Evolutionary conservation across 2,329 filamentous ascomycete species (phyloP).

Genomic region (Podosphaera fusca): DNA sequence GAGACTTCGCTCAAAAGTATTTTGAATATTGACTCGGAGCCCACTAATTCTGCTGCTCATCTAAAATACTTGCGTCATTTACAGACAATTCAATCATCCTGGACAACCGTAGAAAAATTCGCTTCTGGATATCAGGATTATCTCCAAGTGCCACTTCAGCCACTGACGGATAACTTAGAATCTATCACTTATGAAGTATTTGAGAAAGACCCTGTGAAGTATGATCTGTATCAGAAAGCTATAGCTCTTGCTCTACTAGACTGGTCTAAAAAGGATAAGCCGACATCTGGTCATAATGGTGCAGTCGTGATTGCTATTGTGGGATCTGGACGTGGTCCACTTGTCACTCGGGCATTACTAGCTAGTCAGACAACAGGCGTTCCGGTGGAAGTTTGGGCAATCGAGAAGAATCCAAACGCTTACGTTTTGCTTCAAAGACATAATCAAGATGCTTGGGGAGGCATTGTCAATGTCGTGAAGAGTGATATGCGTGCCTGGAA

Average conservation of each 20-base stretch:
- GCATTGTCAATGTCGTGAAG: conserved; percentile 67
- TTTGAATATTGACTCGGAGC: conserved; percentile 20
- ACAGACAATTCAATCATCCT: conserved; percentile 54
- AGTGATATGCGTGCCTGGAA: conserved; percentile 96
- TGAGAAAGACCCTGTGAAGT: conserved; percentile 94
- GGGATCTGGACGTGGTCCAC: conserved; percentile 74
- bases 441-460: conserved; percentile 61
- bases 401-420: conserved; percentile 97
- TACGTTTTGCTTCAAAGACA: conserved; percentile 80
- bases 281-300: conserved; percentile 47
- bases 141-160: conserved; percentile 82
- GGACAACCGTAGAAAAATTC: conserved; percentile 39
- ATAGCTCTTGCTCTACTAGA: conserved; percentile 61
- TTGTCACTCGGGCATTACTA: conserved; percentile 67
- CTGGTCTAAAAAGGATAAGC: conserved; percentile 49
- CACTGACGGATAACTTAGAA: conserved; percentile 85
- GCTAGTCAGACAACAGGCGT: conserved; percentile 59
- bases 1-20: conserved; percentile 18
- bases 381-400: conserved; percentile 64
- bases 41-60: conserved; percentile 36
- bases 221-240: conserved; percentile 80
- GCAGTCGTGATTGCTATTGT: conserved; percentile 74
- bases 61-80: conserved; percentile 67
- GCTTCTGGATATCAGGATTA: conserved; percentile 76
- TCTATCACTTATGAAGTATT: conserved; percentile 97